Conservation (phyloP, 305 asterid species). For the Fraxinus xanthoxyloides region DNA sequence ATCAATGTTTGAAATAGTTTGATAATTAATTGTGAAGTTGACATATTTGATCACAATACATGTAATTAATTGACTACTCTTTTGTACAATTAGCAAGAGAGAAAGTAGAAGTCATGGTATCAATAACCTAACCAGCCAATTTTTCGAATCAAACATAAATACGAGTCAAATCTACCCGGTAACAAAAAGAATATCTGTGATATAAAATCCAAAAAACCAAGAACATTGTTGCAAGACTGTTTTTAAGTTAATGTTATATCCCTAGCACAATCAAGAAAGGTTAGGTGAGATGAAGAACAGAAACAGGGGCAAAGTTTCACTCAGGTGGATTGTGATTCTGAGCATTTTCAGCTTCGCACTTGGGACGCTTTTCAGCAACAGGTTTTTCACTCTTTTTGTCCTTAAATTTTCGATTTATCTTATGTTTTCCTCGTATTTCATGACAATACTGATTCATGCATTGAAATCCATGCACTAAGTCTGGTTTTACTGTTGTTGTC, state of each 20-base stretch:
- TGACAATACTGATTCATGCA: conserved; percentile 1
- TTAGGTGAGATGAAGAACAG: conserved; percentile 34
- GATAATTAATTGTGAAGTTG: background rate
- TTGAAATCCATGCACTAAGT: background rate
- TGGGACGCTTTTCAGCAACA: conserved; percentile 54
- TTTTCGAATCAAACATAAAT: background rate
- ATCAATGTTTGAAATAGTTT: too few species aligned
- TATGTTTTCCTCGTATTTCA: background rate
- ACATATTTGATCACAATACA: background rate
- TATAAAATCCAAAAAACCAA: background rate
- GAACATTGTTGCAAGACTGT: background rate
- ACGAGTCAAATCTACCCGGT: background rate
- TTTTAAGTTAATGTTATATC: background rate
- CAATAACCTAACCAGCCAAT: background rate
- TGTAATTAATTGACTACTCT: background rate
- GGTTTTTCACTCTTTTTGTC: conserved; percentile 29
- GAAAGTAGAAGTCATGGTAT: background rate
- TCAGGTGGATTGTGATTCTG: conserved; percentile 50
- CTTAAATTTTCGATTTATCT: background rate
- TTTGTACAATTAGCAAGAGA: background rate
- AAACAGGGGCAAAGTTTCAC: conserved; percentile 39
- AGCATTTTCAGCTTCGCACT: conserved; percentile 54
- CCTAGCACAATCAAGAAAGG: background rate
- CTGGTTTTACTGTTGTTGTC: background rate
- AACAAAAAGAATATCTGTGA: background rate